Conservation (phyloP, 1,284 basidiomycete genomes). For the Moesziomyces antarcticus region DNA sequence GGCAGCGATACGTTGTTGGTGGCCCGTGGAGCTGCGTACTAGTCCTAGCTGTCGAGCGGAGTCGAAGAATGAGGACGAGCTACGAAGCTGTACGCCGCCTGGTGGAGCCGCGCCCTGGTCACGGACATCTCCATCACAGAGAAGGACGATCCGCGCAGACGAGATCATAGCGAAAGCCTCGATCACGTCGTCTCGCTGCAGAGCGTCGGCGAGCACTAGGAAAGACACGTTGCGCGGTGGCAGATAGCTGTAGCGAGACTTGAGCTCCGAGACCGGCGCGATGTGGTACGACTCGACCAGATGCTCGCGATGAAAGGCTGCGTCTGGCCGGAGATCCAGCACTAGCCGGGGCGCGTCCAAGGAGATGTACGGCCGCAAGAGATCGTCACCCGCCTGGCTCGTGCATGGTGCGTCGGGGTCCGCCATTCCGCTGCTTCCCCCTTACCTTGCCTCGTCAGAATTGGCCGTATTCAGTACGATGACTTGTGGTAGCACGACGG, state of each 20-base stretch:
- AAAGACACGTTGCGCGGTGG: slow-evolving; percentile 32
- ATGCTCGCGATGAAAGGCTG: slow-evolving; percentile 31
- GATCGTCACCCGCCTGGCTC: neutral
- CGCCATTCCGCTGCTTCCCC: neutral
- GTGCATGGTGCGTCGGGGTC: neutral
- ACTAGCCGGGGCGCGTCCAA: slow-evolving; percentile 28
- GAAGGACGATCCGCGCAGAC: slow-evolving; percentile 17
- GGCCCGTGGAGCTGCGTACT: slow-evolving; percentile 8
- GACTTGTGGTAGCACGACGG: no score
- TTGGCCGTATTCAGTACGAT: no score
- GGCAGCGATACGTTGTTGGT: slow-evolving; percentile 7
- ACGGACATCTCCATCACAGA: neutral
- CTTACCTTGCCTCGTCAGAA: no score
- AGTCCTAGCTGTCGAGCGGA: slow-evolving; percentile 5
- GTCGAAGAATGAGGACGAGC: slow-evolving; percentile 3
- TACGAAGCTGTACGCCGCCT: neutral
- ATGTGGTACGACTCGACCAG: slow-evolving; percentile 33
- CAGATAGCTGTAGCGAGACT: slow-evolving; percentile 44
- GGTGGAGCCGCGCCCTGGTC: neutral
- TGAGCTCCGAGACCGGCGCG: slow-evolving; percentile 22
- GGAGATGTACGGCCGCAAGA: slow-evolving; percentile 11
- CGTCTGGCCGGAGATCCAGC: slow-evolving; percentile 28
- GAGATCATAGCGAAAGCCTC: slow-evolving; percentile 18
- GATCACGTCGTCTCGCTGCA: slow-evolving; percentile 10
- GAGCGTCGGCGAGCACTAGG: slow-evolving; percentile 18